phyloP scores from a whole-genome alignment of 257 asterid genomes.

The Avicennia marina region DNA sequence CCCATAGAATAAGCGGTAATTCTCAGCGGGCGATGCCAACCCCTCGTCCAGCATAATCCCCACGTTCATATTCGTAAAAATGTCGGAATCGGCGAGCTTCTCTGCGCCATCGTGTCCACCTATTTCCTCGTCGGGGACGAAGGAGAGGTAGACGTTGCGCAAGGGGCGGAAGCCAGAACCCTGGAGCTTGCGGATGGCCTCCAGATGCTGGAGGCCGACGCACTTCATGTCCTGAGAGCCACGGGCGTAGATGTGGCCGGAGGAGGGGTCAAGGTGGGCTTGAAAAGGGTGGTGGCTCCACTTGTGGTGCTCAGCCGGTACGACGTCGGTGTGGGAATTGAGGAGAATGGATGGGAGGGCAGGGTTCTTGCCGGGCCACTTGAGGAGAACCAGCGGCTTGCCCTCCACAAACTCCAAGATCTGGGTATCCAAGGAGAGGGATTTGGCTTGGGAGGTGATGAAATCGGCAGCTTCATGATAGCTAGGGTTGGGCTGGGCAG shows the following conservation, averaged over 20 bases:
- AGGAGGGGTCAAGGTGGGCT: conserved; percentile 56
- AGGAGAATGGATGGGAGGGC: conserved; percentile 77
- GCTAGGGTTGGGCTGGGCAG: conserved; percentile 80
- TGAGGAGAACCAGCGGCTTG: conserved; percentile 71
- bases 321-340: conserved; percentile 95
- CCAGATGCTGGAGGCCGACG: conserved; percentile 82
- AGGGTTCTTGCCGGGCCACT: conserved; percentile 73
- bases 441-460: conserved; percentile 58
- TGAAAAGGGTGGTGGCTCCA: conserved; percentile 84
- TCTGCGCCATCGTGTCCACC: conserved; percentile 90
- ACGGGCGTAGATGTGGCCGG: conserved; percentile 80
- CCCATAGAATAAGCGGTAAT: conserved; percentile 69
- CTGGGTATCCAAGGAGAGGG: conserved; percentile 56
- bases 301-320: conserved; percentile 75
- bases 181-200: conserved; percentile 77
- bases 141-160: conserved; percentile 72
- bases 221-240: conserved; percentile 99
- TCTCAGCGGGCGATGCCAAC: conserved; percentile 61
- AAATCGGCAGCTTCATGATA: conserved; percentile 67
- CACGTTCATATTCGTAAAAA: conserved; percentile 68
- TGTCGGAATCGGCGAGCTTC: conserved; percentile 65
- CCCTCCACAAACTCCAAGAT: conserved; percentile 55
- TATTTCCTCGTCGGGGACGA: conserved; percentile 97
- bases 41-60: conserved; percentile 94
- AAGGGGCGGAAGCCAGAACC: conserved; percentile 57